These are phyloP conservation scores for Thalassiosira exigua DNA, from an alignment of 352 stramenopile genomes.

Conservation along the genomic window DNA sequence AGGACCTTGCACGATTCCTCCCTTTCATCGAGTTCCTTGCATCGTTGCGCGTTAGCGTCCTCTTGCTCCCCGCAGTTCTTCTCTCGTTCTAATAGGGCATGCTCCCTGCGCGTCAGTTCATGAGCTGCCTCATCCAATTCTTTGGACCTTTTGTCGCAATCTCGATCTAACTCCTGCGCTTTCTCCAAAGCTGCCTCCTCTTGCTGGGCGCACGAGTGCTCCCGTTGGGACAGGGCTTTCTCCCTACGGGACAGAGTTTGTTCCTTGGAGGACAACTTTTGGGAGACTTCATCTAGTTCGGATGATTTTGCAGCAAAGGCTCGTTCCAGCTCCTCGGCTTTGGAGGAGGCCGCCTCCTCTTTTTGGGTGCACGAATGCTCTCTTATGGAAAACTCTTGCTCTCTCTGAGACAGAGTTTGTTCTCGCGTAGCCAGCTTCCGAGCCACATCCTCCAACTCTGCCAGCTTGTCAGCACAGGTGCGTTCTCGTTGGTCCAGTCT, in stretches of 20 bases:
- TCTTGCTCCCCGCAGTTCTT: slow-evolving; percentile 21
- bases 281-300: no score
- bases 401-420: no score
- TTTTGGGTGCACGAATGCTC: no score
- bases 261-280: slow-evolving; percentile 12
- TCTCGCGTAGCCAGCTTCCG: background rate
- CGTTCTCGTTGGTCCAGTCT: background rate
- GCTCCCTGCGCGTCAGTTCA: background rate
- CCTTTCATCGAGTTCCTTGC: slow-evolving; percentile 5
- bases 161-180: slow-evolving; percentile 29
- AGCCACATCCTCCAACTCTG: background rate
- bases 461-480: background rate
- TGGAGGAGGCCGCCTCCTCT: no score
- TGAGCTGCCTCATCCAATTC: slow-evolving; percentile 24
- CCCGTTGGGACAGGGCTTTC: no score
- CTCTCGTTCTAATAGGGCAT: slow-evolving; percentile 37
- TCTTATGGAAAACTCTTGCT: no score
- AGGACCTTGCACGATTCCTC: slow-evolving; percentile 32
- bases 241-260: slow-evolving; percentile 10
- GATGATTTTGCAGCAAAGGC: no score
- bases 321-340: slow-evolving; percentile 15
- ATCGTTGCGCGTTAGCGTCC: slow-evolving; percentile 20
- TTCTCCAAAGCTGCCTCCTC: slow-evolving; percentile 8
- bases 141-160: slow-evolving; percentile 13
- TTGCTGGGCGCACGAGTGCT: slow-evolving; percentile 21